These are phyloP conservation scores for Aureobasidium pullulans DNA, from an alignment of 2,329 filamentous ascomycete species.

Conservation along the genomic window DNA sequence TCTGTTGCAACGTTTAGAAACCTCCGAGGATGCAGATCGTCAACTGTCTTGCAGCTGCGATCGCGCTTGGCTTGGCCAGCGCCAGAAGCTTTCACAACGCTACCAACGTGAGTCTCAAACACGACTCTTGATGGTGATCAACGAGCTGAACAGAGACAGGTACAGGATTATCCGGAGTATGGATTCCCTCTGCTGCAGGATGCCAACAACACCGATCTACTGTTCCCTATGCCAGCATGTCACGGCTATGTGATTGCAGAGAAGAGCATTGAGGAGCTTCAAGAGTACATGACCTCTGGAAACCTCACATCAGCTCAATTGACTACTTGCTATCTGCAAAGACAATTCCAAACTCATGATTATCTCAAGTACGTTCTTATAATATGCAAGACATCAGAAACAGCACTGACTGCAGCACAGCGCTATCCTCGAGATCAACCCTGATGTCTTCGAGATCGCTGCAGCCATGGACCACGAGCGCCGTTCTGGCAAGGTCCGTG, in stretches of 20 bases:
- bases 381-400: background rate
- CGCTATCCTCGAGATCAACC: constrained; percentile 58
- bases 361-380: constrained; percentile 51
- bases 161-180: constrained; percentile 20
- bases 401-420: constrained; percentile 7
- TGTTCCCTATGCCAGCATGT: constrained; percentile 59
- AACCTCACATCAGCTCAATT: constrained; percentile 52
- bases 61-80: background rate
- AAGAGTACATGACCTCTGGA: constrained; percentile 48
- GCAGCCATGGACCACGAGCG: constrained; percentile 54
- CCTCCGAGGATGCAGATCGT: constrained; percentile 2
- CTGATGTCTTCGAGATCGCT: constrained; percentile 58
- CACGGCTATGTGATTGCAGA: constrained; percentile 57
- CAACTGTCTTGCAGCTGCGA: constrained; percentile 4
- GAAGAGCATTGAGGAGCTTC: constrained; percentile 61
- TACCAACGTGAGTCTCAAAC: background rate
- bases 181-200: constrained; percentile 25
- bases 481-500: constrained; percentile 46
- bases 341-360: constrained; percentile 54
- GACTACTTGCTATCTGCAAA: constrained; percentile 54
- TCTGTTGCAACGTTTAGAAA: background rate
- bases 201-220: constrained; percentile 21
- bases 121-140: background rate
- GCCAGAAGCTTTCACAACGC: background rate
- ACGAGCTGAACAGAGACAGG: background rate